Evolutionary conservation across 2,329 filamentous ascomycete genomes (phyloP).

Genomic region (Xenosphaeropsis pyriputrescens): DNA sequence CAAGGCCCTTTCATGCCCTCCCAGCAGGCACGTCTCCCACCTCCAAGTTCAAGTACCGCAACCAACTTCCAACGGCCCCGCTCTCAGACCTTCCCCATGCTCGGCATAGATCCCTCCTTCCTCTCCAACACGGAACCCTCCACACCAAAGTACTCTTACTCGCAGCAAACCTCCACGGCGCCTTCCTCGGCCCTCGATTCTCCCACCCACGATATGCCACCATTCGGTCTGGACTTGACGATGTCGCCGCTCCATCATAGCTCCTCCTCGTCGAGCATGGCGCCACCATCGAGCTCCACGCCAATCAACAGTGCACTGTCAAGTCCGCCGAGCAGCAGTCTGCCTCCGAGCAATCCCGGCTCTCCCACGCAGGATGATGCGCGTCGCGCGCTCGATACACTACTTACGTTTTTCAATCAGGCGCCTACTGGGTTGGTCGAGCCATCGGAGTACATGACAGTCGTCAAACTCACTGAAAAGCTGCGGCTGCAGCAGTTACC

Average conservation of each 20-base stretch:
- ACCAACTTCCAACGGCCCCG: constrained; percentile 58
- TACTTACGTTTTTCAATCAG: constrained; percentile 68
- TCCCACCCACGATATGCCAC: constrained; percentile 28
- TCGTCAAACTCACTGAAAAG: constrained; percentile 77
- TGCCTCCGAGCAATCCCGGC: constrained; percentile 28
- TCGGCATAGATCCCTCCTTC: constrained; percentile 42
- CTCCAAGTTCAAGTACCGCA: constrained; percentile 9
- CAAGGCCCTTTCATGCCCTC: constrained; percentile 49
- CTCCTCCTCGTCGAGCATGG: constrained; percentile 33
- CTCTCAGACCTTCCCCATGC: constrained; percentile 73
- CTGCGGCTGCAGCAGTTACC: constrained; percentile 47
- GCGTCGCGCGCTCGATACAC: constrained; percentile 62
- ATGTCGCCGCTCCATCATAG: constrained; percentile 32
- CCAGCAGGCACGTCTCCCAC: constrained; percentile 31
- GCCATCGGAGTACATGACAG: constrained; percentile 60
- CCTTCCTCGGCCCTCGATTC: constrained; percentile 31
- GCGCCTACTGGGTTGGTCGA: constrained; percentile 53
- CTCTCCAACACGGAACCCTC: constrained; percentile 31
- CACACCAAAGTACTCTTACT: constrained; percentile 32
- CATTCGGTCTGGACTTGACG: constrained; percentile 17
- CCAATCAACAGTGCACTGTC: constrained; percentile 17
- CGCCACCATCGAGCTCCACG: constrained; percentile 22
- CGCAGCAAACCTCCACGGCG: constrained; percentile 17
- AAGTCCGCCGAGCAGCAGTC: constrained; percentile 33
- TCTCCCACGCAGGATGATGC: constrained; percentile 79